These are phyloP conservation scores for Pochonia chlamydosporia DNA, from an alignment of 2,329 filamentous ascomycete genomes.

Conservation along the genomic window DNA sequence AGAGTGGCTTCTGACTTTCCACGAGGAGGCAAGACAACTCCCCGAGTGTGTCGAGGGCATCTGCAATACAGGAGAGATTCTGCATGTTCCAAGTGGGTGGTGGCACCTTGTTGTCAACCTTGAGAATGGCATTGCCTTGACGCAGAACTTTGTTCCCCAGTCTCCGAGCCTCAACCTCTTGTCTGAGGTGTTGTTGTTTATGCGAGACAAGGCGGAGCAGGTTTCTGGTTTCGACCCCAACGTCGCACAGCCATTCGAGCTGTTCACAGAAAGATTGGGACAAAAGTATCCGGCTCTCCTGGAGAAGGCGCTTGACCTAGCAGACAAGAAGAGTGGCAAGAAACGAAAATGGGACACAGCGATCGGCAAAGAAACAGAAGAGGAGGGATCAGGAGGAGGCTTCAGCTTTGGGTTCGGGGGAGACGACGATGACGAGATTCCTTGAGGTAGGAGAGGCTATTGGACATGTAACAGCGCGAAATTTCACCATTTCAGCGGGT, in stretches of 20 bases:
- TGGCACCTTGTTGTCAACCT: constrained; percentile 95
- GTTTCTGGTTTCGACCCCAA: constrained; percentile 77
- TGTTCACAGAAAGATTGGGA: constrained; percentile 67
- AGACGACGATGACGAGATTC: constrained; percentile 41
- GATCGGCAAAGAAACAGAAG: constrained; percentile 38
- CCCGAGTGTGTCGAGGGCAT: constrained; percentile 81
- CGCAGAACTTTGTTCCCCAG: constrained; percentile 88
- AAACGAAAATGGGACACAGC: constrained; percentile 86
- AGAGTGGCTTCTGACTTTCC: constrained; percentile 92
- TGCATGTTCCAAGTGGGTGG: constrained; percentile 93
- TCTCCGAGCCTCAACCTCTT: constrained; percentile 53
- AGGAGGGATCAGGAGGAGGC: constrained; percentile 24
- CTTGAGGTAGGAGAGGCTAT: no score
- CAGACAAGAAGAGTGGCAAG: constrained; percentile 59
- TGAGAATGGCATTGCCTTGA: constrained; percentile 78
- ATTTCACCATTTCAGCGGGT: no score
- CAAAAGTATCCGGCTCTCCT: constrained; percentile 61
- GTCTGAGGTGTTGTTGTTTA: constrained; percentile 68
- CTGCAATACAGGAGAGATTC: constrained; percentile 75
- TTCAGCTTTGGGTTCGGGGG: constrained; percentile 50
- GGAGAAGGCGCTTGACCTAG: constrained; percentile 55
- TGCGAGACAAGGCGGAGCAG: constrained; percentile 76
- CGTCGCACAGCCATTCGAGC: constrained; percentile 64
- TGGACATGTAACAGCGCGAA: no score
- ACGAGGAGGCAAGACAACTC: constrained; percentile 69